Conservation (phyloP, 176 grass and related monocot genomes). For the Aechmea fasciata region DNA sequence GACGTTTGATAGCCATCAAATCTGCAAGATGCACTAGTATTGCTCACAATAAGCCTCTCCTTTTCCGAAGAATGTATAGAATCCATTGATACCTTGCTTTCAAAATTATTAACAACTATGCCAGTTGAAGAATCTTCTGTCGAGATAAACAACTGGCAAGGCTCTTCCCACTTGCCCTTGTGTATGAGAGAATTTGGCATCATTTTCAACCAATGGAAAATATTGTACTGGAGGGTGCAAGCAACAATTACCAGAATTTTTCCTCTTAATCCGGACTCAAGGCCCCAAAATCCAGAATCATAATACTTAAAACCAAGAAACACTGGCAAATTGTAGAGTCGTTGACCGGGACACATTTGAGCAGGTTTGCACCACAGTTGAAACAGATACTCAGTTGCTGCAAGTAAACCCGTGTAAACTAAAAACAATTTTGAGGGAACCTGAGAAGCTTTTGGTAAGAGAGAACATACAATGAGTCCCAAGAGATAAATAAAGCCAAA, state of each 20-base stretch:
- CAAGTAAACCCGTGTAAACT: constrained; percentile 77
- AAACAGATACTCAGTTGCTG: constrained; percentile 79
- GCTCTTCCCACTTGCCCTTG: constrained; percentile 83
- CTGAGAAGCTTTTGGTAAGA: constrained; percentile 76
- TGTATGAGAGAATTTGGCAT: constrained; percentile 67
- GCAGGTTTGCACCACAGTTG: constrained; percentile 89
- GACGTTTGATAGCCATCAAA: constrained; percentile 31
- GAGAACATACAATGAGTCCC: constrained; percentile 71
- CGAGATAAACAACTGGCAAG: constrained; percentile 83
- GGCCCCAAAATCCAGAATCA: constrained; percentile 84
- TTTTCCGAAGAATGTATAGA: constrained; percentile 49
- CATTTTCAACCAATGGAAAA: constrained; percentile 83
- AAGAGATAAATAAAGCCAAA: constrained; percentile 79
- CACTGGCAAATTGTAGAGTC: constrained; percentile 40
- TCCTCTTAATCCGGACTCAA: constrained; percentile 69
- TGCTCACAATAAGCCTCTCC: constrained; percentile 31
- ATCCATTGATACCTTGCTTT: constrained; percentile 33
- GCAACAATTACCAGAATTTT: constrained; percentile 88
- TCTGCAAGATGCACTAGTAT: constrained; percentile 33
- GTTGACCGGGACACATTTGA: constrained; percentile 84
- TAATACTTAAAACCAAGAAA: constrained; percentile 84
- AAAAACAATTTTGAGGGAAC: constrained; percentile 89
- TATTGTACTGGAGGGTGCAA: constrained; percentile 90
- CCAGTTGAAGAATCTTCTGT: constrained; percentile 25
- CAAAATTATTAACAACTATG: constrained; percentile 25